Percentiles rank a stretch among this genome's conserved stretches.
Evolutionary conservation across 2,329 filamentous ascomycete species (phyloP).

Genomic region (Talaromyces rugulosus): DNA sequence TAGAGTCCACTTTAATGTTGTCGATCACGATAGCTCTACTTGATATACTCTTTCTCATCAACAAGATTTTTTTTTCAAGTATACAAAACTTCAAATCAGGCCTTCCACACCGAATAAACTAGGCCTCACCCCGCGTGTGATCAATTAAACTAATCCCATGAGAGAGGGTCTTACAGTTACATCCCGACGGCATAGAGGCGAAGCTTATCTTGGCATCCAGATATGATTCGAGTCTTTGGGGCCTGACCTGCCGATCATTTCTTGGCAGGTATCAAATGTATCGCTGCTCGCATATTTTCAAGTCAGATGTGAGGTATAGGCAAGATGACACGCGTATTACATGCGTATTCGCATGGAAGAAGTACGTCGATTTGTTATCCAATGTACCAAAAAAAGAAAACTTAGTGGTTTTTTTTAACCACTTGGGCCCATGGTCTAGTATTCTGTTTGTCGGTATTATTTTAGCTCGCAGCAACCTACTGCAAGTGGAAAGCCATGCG

Average conservation of each 20-base stretch:
- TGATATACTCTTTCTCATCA: too few species aligned
- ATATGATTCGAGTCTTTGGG: background rate
- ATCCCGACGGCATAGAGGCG: background rate
- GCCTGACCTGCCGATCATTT: background rate
- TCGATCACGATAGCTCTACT: background rate
- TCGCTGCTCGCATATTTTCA: background rate
- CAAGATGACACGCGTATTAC: background rate
- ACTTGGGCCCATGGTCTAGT: too few species aligned
- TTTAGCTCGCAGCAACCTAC: background rate
- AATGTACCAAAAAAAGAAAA: too few species aligned
- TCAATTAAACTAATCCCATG: background rate
- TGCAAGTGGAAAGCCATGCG: background rate
- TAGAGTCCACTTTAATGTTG: background rate
- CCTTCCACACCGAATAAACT: background rate
- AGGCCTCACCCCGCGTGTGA: background rate
- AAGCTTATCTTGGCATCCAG: background rate
- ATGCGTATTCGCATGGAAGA: background rate
- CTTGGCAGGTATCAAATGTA: background rate
- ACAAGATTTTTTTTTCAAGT: too few species aligned
- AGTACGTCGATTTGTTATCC: background rate
- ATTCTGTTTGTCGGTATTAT: background rate
- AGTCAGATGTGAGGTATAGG: background rate
- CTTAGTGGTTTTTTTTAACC: too few species aligned
- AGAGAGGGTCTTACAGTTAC: background rate
- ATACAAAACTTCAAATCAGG: background rate